Conservation (phyloP, 768 basidiomycete genomes). For the Plicaturopsis crispa region DNA sequence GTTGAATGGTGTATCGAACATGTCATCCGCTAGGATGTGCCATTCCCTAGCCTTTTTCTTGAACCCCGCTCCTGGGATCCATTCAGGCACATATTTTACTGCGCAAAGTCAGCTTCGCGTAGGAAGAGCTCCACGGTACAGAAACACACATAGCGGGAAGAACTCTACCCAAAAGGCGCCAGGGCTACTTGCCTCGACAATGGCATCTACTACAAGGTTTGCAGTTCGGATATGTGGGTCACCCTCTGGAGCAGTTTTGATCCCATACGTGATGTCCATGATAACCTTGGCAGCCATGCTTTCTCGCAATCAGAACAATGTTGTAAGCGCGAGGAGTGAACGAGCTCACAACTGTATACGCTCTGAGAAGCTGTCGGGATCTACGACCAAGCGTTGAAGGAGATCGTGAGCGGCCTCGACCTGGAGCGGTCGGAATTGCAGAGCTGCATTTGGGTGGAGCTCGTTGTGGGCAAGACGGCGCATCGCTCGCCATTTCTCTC, state of each 20-base stretch:
- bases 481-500: constrained; percentile 4
- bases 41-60: constrained; percentile 23
- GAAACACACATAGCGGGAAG: constrained; percentile 22
- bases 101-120: neutral
- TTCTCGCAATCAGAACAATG: too few species aligned
- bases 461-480: too few species aligned
- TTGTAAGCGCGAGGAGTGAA: neutral
- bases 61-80: constrained; percentile 29
- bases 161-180: constrained; percentile 26
- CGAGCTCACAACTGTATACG: constrained; percentile 20
- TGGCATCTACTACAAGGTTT: constrained; percentile 21
- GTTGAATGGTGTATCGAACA: constrained; percentile 21
- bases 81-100: constrained; percentile 27
- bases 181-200: constrained; percentile 21
- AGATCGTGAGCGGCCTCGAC: too few species aligned
- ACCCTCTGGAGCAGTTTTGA: constrained; percentile 19
- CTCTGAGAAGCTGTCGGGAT: constrained; percentile 18
- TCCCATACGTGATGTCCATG: constrained; percentile 29
- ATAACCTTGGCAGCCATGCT: constrained; percentile 24
- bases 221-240: constrained; percentile 28
- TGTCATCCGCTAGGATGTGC: constrained; percentile 18
- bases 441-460: too few species aligned
- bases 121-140: constrained; percentile 1
- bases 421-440: too few species aligned
- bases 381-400: too few species aligned